Evolutionary conservation across 345 rosid genomes (phyloP).

Genomic region (Salix dunnii): DNA sequence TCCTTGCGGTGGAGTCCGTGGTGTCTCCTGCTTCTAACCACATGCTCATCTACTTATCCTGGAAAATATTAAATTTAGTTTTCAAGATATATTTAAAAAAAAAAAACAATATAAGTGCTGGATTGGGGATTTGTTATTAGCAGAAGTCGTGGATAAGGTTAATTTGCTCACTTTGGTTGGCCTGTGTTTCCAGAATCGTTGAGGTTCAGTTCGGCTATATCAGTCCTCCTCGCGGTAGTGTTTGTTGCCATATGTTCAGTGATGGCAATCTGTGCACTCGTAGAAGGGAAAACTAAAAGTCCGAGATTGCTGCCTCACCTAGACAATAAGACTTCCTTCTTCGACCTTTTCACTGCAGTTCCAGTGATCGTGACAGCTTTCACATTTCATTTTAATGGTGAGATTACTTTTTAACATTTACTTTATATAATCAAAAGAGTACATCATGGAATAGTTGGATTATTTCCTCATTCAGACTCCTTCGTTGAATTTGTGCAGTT

Average conservation of each 20-base stretch:
- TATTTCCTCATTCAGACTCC: neutral
- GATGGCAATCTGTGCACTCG: conserved; percentile 54
- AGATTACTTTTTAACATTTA: neutral
- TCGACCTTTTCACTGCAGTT: conserved; percentile 76
- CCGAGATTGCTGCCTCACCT: conserved; percentile 63
- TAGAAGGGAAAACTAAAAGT: conserved; percentile 58
- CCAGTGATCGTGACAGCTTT: conserved; percentile 92
- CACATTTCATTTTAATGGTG: conserved; percentile 89
- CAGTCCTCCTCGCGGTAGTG: conserved; percentile 66
- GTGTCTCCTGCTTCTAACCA: too few species aligned
- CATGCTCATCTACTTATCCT: too few species aligned
- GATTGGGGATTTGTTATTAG: neutral
- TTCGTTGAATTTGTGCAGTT: neutral
- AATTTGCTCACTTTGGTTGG: conserved; percentile 4
- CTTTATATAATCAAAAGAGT: neutral
- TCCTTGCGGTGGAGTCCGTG: too few species aligned
- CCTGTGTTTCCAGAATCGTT: conserved; percentile 48
- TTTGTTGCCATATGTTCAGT: conserved; percentile 68
- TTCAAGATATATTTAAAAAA: too few species aligned
- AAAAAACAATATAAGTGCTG: neutral
- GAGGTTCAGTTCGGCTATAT: conserved; percentile 54
- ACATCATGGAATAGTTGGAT: neutral
- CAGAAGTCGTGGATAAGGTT: neutral
- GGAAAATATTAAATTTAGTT: too few species aligned
- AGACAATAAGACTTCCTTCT: conserved; percentile 46